phyloP scores from a whole-genome alignment of 2,329 filamentous ascomycete species.

The Xylariaceae sp. region DNA sequence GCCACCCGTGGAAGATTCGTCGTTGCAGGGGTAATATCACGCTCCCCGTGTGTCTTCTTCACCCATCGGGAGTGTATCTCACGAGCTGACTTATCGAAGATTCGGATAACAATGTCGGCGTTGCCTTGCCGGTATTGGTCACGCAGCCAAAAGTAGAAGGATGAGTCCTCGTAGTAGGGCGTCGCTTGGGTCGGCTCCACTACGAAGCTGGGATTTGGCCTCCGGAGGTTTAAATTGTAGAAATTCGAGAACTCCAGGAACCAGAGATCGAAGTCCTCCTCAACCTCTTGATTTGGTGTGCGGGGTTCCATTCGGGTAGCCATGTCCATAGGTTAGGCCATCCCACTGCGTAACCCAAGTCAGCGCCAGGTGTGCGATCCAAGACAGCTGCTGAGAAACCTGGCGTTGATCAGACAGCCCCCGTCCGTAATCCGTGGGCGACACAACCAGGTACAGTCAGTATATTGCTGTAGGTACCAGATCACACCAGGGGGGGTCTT shows the following conservation, averaged over 20 bases:
- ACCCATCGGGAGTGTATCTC: constrained; percentile 29
- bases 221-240: constrained; percentile 27
- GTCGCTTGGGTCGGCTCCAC: constrained; percentile 17
- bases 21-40: constrained; percentile 21
- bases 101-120: constrained; percentile 13
- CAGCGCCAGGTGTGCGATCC: background rate
- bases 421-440: background rate
- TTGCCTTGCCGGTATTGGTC: constrained; percentile 24
- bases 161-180: constrained; percentile 24
- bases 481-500: background rate
- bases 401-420: background rate
- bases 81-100: constrained; percentile 24
- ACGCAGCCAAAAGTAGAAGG: constrained; percentile 24
- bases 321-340: constrained; percentile 10
- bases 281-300: constrained; percentile 14
- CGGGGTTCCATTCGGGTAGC: background rate
- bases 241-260: constrained; percentile 30
- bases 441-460: background rate
- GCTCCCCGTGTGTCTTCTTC: constrained; percentile 24
- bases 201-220: constrained; percentile 22
- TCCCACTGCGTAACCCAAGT: constrained; percentile 1
- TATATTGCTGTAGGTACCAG: background rate
- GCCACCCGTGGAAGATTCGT: constrained; percentile 24
- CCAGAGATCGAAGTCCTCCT: constrained; percentile 26
- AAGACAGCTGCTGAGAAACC: background rate